A percentile compares a stretch with the other conserved stretches of the same genome.
These are phyloP conservation scores for Ophiostoma ips DNA, from an alignment of 2,329 filamentous ascomycete genomes.

Conservation along the genomic window DNA sequence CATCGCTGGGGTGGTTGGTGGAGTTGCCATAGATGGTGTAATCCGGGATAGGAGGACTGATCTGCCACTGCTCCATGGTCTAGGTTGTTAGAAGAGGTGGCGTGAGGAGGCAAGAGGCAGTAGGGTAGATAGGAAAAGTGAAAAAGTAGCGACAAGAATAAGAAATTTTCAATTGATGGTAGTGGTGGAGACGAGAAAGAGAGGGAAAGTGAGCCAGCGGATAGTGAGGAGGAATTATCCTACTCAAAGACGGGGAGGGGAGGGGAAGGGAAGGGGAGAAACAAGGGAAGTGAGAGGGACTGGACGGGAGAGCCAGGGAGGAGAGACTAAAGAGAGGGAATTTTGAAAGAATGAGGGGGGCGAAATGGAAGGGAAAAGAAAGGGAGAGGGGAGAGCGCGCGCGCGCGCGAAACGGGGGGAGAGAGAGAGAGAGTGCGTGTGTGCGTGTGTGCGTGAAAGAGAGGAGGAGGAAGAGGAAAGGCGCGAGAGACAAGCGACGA, in stretches of 20 bases:
- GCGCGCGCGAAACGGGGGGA: too few relatives aligned
- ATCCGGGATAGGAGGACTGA: constrained; percentile 45
- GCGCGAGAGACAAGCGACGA: too few relatives aligned
- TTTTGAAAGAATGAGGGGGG: not conserved
- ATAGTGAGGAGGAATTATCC: not conserved
- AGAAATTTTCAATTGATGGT: not conserved
- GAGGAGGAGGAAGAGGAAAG: too few relatives aligned
- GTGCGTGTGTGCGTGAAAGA: too few relatives aligned
- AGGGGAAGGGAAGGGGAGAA: not conserved
- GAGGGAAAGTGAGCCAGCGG: not conserved
- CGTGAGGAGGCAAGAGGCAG: not conserved
- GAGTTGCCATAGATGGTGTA: constrained; percentile 43
- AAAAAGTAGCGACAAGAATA: not conserved
- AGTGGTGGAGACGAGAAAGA: not conserved
- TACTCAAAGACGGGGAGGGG: not conserved
- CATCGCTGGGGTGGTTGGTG: constrained; percentile 39
- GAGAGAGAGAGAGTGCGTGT: too few relatives aligned
- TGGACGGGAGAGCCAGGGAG: not conserved
- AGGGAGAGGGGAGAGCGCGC: too few relatives aligned
- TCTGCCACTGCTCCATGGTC: constrained; percentile 49
- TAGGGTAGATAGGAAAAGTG: not conserved
- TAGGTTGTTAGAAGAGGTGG: constrained; percentile 14
- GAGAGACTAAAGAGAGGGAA: not conserved
- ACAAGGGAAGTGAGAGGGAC: not conserved
- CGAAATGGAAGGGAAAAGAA: not conserved